Conservation (phyloP, 495 filamentous ascomycete genomes). For the Aspergillus nidulans region DNA sequence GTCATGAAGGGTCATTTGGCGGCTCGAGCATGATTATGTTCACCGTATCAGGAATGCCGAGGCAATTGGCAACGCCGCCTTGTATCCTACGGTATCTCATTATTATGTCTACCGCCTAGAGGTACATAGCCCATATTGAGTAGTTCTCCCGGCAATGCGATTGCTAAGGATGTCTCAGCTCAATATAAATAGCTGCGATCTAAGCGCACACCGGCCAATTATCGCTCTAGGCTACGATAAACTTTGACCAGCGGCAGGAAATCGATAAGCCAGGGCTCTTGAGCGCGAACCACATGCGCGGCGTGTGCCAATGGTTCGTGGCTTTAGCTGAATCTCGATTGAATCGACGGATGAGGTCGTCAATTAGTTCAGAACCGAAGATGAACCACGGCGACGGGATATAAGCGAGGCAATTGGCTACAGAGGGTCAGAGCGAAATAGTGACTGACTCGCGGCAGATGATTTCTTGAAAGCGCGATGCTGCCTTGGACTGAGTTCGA, state of each 20-base stretch:
- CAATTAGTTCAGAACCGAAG: not conserved
- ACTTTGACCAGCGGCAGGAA: not conserved
- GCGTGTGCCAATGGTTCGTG: constrained; percentile 1
- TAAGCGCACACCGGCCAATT: not conserved
- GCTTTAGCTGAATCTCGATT: not conserved
- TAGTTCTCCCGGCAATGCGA: too few species aligned
- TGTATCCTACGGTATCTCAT: not conserved
- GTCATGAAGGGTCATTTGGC: not conserved
- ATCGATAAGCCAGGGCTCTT: not conserved
- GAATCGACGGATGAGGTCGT: not conserved
- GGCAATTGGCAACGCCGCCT: not conserved
- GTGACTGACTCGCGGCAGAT: not conserved
- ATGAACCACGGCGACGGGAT: not conserved
- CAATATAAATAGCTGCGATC: not conserved
- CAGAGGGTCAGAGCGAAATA: not conserved
- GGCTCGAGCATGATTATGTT: not conserved
- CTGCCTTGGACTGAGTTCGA: not conserved
- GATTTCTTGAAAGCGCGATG: not conserved
- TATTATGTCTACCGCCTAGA: too few species aligned
- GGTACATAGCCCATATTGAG: too few species aligned
- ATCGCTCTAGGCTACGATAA: not conserved
- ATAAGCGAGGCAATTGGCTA: not conserved
- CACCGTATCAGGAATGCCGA: not conserved
- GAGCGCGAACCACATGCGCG: not conserved
- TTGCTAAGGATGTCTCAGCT: not conserved